Conservation (phyloP, 371 early-diverging fungal species). For the Zancudomyces culisetae region DNA sequence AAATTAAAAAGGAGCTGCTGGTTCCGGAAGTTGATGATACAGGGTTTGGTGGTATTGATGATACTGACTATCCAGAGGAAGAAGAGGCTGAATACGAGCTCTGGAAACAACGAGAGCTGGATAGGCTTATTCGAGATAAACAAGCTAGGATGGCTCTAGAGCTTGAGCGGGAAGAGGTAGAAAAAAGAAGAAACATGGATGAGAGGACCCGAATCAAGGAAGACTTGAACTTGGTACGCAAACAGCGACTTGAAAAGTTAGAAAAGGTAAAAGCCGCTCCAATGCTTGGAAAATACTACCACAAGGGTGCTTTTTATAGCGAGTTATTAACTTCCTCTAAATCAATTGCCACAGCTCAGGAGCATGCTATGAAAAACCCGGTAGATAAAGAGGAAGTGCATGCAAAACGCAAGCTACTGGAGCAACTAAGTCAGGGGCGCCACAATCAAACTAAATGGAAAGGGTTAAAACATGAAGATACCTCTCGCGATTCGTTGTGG, state of each 20-base stretch:
- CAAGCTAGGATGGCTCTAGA: slow-evolving; percentile 54
- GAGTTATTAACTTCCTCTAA: no score
- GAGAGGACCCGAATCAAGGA: slow-evolving; percentile 56
- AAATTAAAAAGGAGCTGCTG: slow-evolving; percentile 11
- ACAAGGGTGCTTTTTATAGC: slow-evolving; percentile 54
- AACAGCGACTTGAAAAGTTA: slow-evolving; percentile 5
- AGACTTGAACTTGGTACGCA: slow-evolving; percentile 32
- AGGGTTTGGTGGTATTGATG: slow-evolving; percentile 43
- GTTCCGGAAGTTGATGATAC: slow-evolving; percentile 7
- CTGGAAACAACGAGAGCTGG: slow-evolving; percentile 85
- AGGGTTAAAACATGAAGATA: slow-evolving; percentile 10
- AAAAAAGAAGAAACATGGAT: slow-evolving; percentile 57
- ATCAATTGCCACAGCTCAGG: no score
- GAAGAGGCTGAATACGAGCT: slow-evolving; percentile 70
- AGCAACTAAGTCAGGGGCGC: not conserved
- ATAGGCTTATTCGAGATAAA: slow-evolving; percentile 69
- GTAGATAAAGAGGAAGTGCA: no score
- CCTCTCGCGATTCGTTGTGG: slow-evolving; percentile 7
- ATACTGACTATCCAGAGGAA: slow-evolving; percentile 75
- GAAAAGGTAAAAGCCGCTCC: slow-evolving; percentile 2
- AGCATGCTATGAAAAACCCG: no score
- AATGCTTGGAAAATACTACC: slow-evolving; percentile 19
- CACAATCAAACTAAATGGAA: slow-evolving; percentile 10
- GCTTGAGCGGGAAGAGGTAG: slow-evolving; percentile 53
- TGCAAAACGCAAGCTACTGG: not conserved